These are phyloP conservation scores for Trichoderma asperellum DNA, from an alignment of 2,329 filamentous ascomycete genomes.

Conservation along the genomic window DNA sequence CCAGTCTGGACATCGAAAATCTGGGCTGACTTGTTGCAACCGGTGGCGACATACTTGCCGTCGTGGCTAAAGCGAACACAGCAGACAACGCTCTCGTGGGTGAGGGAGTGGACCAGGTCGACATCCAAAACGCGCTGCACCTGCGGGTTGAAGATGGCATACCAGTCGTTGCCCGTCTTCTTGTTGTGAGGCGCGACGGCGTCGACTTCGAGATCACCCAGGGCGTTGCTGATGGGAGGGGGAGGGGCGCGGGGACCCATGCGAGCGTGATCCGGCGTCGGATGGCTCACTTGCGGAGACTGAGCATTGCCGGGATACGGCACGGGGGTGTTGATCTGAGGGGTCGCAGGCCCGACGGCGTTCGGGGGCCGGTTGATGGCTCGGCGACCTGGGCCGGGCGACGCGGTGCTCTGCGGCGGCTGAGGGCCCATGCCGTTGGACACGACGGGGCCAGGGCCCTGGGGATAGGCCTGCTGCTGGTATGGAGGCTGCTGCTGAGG, in stretches of 20 bases:
- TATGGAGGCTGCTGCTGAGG: conserved; percentile 49
- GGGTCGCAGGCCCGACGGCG: conserved; percentile 74
- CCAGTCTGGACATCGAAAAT: conserved; percentile 93
- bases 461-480: conserved; percentile 72
- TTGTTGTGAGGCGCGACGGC: conserved; percentile 84
- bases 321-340: conserved; percentile 86
- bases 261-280: conserved; percentile 69
- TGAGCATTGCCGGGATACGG: conserved; percentile 81
- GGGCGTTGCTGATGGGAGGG: conserved; percentile 60
- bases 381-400: conserved; percentile 80
- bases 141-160: conserved; percentile 92
- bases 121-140: conserved; percentile 90
- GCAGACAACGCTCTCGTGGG: conserved; percentile 95
- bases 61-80: conserved; percentile 97
- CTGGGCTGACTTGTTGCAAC: conserved; percentile 98
- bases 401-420: conserved; percentile 81
- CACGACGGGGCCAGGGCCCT: conserved; percentile 48
- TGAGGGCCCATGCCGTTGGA: conserved; percentile 78
- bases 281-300: conserved; percentile 86
- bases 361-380: conserved; percentile 68
- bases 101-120: conserved; percentile 88
- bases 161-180: conserved; percentile 90
- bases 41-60: conserved; percentile 93
- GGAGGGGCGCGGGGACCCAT: conserved; percentile 56
- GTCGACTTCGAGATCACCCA: conserved; percentile 87